These are phyloP conservation scores for Bipolaris victoriae DNA, from an alignment of 2,329 filamentous ascomycete species.

Conservation along the genomic window DNA sequence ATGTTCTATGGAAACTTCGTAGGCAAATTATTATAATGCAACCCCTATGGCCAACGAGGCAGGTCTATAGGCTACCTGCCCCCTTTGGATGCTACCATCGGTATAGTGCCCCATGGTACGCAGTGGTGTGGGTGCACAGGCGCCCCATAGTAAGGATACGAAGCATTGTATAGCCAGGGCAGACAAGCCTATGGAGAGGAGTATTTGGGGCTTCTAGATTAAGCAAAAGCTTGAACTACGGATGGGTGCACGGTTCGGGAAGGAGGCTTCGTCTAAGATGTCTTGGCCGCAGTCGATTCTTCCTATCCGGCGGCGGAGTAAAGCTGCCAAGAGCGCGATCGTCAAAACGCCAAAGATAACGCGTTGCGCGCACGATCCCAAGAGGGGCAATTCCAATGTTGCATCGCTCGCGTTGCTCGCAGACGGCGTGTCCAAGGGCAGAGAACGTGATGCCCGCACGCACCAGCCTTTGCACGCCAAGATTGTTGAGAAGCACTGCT, in stretches of 20 bases:
- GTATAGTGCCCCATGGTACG: conserved; percentile 19
- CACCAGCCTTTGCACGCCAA: not conserved
- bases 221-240: conserved; percentile 37
- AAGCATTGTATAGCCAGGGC: conserved; percentile 31
- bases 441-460: not conserved
- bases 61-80: conserved; percentile 38
- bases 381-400: not conserved
- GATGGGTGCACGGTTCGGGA: conserved; percentile 34
- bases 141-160: conserved; percentile 22
- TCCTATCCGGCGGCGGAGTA: conserved; percentile 5
- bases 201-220: conserved; percentile 44
- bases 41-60: conserved; percentile 34
- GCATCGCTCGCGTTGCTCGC: not conserved
- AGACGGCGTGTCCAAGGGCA: not conserved
- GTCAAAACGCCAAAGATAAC: conserved; percentile 20
- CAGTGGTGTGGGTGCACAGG: conserved; percentile 26
- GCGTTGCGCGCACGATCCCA: not conserved
- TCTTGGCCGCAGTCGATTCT: conserved; percentile 35
- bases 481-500: not conserved
- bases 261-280: conserved; percentile 39
- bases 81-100: conserved; percentile 27
- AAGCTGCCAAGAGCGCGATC: conserved; percentile 25
- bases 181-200: conserved; percentile 22
- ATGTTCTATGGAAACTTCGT: conserved; percentile 22
- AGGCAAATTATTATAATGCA: conserved; percentile 17